Base-by-base conservation (phyloP, 768 basidiomycete genomes). In the Cyclocybe cylindracea region DNA sequence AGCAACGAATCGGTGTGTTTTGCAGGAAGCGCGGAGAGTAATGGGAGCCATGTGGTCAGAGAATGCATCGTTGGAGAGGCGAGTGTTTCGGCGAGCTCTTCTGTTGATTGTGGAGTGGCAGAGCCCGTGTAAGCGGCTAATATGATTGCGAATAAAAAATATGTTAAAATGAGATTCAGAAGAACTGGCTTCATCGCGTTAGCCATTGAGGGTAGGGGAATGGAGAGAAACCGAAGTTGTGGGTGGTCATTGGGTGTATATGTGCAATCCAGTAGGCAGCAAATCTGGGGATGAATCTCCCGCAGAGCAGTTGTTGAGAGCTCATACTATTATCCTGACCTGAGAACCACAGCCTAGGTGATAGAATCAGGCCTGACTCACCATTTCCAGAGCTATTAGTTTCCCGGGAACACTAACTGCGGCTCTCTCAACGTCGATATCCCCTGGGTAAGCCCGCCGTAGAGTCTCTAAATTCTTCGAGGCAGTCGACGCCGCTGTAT, bases 401-500 rank as follows among this genome's bases (percentile, higher is more conserved):
- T 90, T 91, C 7, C 81, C 86, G 5, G 83, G 62, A 4, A 91
- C 68, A 51, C 84, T 85, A 44, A 77, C 77, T 1, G 86, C 90
- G 2, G 87, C 89, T 35, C 85, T 77, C 67, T 93, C 91, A 5
- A 91, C 76, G 55, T 91, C 85, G 7, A 88, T 11, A 56, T 80
- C 78, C 2, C 70, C 72, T 0, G 77, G 70, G 40, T 66, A 69
- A 14, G 79, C 46, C 32, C 61, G 62, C 44, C 89, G 71, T 39
- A 92, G 68, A 2, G 65, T 57, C 1, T 51, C 52, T 6, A 92
- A 63, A 46, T 80, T 74, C 45, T 70, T 73, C 11, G 71, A 63
- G 0, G 80, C 80, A 13, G 74, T 58, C 7, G 70, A 64, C 6
- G 73, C 69, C 11, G 74, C 61, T 18, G 68, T 59, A 34, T 63